These are phyloP conservation scores for Penicillium malachiteum DNA, from an alignment of 495 filamentous ascomycete species.

Conservation along the genomic window DNA sequence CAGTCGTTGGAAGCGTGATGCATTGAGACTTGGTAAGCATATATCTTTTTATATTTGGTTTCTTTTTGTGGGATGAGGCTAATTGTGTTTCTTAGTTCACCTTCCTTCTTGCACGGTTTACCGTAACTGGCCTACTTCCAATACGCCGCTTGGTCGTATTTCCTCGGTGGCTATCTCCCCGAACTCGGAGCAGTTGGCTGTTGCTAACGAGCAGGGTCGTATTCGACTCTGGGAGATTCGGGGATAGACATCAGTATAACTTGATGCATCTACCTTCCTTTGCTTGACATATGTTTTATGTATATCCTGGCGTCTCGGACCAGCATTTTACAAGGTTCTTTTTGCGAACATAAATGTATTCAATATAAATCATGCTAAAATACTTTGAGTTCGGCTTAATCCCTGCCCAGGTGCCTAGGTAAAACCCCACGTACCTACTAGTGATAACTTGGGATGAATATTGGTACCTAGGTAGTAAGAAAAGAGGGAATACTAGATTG, in stretches of 20 bases:
- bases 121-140: slow-evolving; percentile 90
- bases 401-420: too few relatives aligned
- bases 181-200: slow-evolving; percentile 67
- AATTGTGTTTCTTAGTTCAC: slow-evolving; percentile 57
- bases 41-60: background rate
- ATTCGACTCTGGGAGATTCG: slow-evolving; percentile 85
- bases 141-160: slow-evolving; percentile 85
- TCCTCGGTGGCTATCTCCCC: slow-evolving; percentile 76
- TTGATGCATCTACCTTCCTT: background rate
- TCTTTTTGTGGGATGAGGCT: background rate
- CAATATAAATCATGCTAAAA: too few relatives aligned
- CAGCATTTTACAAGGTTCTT: background rate
- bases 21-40: slow-evolving; percentile 63
- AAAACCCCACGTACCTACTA: too few relatives aligned
- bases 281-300: background rate
- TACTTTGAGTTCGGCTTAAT: too few relatives aligned
- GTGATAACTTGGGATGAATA: too few relatives aligned
- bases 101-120: slow-evolving; percentile 91
- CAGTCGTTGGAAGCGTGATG: slow-evolving; percentile 83
- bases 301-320: slow-evolving; percentile 10
- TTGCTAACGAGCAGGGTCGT: slow-evolving; percentile 83
- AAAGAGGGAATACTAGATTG: too few relatives aligned
- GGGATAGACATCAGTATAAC: slow-evolving; percentile 20
- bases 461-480: too few relatives aligned
- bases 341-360: too few relatives aligned